Evolutionary conservation across 192 early-diverging fungal genomes (phyloP).

Genomic region (Lobosporangium transversale): DNA sequence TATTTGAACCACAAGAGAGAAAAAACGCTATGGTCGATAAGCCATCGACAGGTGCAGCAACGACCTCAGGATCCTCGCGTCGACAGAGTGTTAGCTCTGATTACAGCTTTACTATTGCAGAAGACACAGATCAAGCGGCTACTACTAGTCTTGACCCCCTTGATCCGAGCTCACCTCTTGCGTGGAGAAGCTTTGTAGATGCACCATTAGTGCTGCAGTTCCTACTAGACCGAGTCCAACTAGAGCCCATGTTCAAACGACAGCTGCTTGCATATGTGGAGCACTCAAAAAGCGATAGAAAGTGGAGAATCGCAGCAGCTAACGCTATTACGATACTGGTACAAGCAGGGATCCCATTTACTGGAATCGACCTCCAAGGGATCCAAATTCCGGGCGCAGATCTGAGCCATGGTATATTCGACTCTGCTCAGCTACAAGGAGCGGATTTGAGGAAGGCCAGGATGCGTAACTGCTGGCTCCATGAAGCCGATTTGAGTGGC

Average conservation of each 20-base stretch:
- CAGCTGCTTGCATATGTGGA: background rate
- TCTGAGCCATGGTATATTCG: too few species aligned
- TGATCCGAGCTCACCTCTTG: background rate
- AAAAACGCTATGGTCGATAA: background rate
- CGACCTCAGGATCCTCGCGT: background rate
- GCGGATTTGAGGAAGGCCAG: background rate
- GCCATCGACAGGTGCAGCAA: too few species aligned
- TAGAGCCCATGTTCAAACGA: background rate
- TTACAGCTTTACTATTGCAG: background rate
- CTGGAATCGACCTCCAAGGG: background rate
- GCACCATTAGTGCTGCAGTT: slow-evolving; percentile 6
- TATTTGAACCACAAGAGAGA: slow-evolving; percentile 12
- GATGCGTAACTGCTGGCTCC: background rate
- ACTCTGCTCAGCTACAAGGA: too few species aligned
- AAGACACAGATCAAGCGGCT: background rate
- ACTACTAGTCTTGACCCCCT: background rate
- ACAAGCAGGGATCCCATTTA: background rate
- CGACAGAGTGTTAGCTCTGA: background rate
- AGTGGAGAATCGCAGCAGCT: background rate
- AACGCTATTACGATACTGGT: too few species aligned
- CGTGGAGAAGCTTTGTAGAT: too few species aligned
- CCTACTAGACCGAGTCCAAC: background rate
- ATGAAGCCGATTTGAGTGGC: background rate
- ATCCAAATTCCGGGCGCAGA: slow-evolving; percentile 4
- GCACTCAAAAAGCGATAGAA: background rate